phyloP scores from a whole-genome alignment of 2,329 filamentous ascomycete genomes.

The Fusarium annulatum region DNA sequence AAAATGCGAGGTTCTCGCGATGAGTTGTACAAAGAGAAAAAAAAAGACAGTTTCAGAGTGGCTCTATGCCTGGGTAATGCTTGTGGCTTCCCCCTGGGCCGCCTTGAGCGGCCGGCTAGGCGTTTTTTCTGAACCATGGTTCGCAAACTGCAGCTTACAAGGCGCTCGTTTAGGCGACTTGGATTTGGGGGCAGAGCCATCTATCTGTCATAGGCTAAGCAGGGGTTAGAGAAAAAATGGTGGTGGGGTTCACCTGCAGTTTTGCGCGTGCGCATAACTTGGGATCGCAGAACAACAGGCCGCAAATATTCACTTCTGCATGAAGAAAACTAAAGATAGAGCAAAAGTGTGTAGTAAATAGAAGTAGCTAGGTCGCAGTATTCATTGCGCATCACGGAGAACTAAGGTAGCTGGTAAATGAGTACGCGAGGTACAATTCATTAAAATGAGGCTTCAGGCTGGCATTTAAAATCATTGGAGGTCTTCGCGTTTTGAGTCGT shows the following conservation, averaged over 20 bases:
- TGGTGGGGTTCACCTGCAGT: not conserved
- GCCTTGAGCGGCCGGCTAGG: not conserved
- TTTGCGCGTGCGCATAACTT: slow-evolving; percentile 7
- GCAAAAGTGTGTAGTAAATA: not conserved
- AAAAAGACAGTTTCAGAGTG: not conserved
- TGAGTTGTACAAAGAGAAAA: not conserved
- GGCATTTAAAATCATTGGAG: not conserved
- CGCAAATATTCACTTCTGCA: not conserved
- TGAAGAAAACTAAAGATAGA: not conserved
- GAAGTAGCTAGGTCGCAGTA: no score
- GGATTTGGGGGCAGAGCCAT: not conserved
- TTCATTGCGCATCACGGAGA: not conserved
- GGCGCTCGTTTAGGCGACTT: not conserved
- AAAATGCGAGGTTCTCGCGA: not conserved
- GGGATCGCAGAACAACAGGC: not conserved
- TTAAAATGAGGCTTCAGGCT: not conserved
- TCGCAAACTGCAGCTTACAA: not conserved
- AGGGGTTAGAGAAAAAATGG: not conserved
- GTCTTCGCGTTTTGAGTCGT: not conserved
- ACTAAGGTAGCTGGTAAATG: not conserved
- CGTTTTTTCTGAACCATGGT: not conserved
- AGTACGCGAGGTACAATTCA: not conserved
- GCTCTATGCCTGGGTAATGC: not conserved
- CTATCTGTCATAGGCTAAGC: not conserved
- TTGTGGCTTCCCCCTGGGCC: not conserved